Conservation (phyloP, 2,329 filamentous ascomycete genomes). For the Trichoderma polysporum region DNA sequence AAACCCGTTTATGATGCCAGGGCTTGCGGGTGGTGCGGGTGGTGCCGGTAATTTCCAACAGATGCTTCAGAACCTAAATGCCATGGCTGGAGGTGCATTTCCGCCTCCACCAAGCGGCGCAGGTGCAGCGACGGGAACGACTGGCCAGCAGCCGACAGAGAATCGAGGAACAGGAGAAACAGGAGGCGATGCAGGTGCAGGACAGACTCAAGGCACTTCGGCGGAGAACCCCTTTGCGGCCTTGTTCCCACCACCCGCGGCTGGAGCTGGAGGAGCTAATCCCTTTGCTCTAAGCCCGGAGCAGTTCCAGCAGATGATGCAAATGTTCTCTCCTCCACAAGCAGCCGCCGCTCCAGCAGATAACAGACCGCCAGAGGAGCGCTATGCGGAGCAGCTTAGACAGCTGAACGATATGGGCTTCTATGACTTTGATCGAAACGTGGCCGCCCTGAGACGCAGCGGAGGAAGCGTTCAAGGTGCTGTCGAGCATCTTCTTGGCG, state of each 20-base stretch:
- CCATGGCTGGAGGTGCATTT: constrained; percentile 22
- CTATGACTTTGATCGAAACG: constrained; percentile 91
- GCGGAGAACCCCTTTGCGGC: constrained; percentile 64
- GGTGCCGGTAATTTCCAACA: constrained; percentile 28
- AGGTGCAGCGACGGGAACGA: constrained; percentile 26
- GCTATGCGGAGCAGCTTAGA: constrained; percentile 84
- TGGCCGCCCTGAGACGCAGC: constrained; percentile 80
- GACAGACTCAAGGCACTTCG: constrained; percentile 35
- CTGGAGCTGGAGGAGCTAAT: constrained; percentile 34
- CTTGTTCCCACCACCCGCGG: constrained; percentile 50
- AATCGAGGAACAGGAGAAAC: constrained; percentile 24
- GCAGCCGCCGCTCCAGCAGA: constrained; percentile 60
- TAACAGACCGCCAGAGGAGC: constrained; percentile 87
- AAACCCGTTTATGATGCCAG: constrained; percentile 34
- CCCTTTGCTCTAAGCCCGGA: constrained; percentile 54
- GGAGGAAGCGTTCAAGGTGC: constrained; percentile 94
- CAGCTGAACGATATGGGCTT: constrained; percentile 99
- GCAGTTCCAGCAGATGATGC: constrained; percentile 54
- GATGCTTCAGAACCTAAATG: constrained; percentile 31
- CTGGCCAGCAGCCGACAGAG: constrained; percentile 28
- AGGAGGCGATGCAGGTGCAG: constrained; percentile 20
- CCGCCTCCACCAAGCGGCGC: neutral
- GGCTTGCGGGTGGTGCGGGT: constrained; percentile 27
- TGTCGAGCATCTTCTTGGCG: constrained; percentile 67
- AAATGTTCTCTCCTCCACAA: constrained; percentile 44